Conservation (phyloP, 1,284 basidiomycete genomes). For the Leccinum griseonigrum region DNA sequence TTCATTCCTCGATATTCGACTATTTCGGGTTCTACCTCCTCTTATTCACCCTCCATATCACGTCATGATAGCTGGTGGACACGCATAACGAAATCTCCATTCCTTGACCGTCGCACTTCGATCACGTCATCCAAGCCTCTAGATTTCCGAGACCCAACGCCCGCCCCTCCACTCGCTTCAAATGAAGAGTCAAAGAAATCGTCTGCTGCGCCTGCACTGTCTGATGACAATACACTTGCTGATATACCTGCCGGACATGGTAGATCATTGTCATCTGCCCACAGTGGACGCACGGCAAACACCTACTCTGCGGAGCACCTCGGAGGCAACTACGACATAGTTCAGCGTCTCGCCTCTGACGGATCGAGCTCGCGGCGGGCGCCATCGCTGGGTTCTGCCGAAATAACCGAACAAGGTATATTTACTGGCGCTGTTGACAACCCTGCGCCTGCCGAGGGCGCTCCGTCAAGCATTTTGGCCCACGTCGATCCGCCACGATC, state of each 20-base stretch:
- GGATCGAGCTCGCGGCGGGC: slow-evolving; percentile 26
- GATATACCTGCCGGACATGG: slow-evolving; percentile 33
- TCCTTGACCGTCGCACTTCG: slow-evolving; percentile 39
- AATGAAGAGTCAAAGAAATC: slow-evolving; percentile 52
- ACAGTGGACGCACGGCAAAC: slow-evolving; percentile 56
- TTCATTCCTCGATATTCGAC: slow-evolving; percentile 12
- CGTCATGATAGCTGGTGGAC: slow-evolving; percentile 50
- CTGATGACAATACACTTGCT: slow-evolving; percentile 8
- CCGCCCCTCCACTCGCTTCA: slow-evolving; percentile 55
- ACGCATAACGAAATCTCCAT: slow-evolving; percentile 40
- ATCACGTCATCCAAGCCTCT: slow-evolving; percentile 47
- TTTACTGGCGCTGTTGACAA: slow-evolving; percentile 6
- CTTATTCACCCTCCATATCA: slow-evolving; percentile 32
- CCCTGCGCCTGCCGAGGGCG: slow-evolving; percentile 9
- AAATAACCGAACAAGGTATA: slow-evolving; percentile 23
- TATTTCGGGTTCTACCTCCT: slow-evolving; percentile 28
- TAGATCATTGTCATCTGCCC: slow-evolving; percentile 49
- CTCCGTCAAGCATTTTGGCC: slow-evolving; percentile 9
- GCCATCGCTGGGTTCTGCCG: slow-evolving; percentile 24
- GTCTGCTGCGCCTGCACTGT: slow-evolving; percentile 30
- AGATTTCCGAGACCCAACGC: slow-evolving; percentile 71
- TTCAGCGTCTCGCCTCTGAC: slow-evolving; percentile 51
- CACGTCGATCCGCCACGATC: slow-evolving; percentile 18
- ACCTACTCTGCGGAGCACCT: slow-evolving; percentile 66
- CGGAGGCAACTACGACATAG: slow-evolving; percentile 63